phyloP scores from a whole-genome alignment of 768 basidiomycete species.

The Lactarius vividus region DNA sequence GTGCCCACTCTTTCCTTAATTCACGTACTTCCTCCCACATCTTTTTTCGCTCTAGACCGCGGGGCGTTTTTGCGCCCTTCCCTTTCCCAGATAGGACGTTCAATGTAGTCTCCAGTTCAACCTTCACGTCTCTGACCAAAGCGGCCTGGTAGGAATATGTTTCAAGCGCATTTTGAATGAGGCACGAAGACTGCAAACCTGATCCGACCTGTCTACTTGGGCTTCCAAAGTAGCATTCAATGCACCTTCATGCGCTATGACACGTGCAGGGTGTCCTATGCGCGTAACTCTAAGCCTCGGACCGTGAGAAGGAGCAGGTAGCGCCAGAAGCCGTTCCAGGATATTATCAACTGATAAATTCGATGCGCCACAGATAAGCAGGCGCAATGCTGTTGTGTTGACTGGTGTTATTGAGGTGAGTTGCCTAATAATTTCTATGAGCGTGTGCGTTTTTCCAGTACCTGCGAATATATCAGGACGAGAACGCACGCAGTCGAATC shows the following conservation, averaged over 20 bases:
- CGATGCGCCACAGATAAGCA: conserved; percentile 90
- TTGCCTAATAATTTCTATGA: conserved; percentile 92
- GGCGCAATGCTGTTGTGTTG: conserved; percentile 52
- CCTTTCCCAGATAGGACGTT: conserved; percentile 66
- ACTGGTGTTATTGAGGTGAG: conserved; percentile 49
- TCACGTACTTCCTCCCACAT: conserved; percentile 86
- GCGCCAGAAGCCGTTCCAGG: conserved; percentile 72
- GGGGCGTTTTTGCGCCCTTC: conserved; percentile 66
- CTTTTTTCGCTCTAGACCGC: conserved; percentile 73
- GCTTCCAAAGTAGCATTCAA: conserved; percentile 69
- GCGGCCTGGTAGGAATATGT: conserved; percentile 49
- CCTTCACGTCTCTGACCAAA: conserved; percentile 85
- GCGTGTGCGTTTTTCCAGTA: conserved; percentile 94
- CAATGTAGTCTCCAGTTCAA: conserved; percentile 73
- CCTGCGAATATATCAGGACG: conserved; percentile 39
- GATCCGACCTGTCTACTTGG: conserved; percentile 70
- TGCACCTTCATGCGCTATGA: conserved; percentile 69
- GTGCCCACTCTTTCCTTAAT: conserved; percentile 81
- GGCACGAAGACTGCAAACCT: conserved; percentile 38
- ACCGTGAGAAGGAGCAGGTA: conserved; percentile 51
- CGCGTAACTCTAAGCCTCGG: conserved; percentile 67
- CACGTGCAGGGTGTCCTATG: conserved; percentile 94
- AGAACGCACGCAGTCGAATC: not conserved
- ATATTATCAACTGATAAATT: conserved; percentile 97
- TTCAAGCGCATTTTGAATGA: not conserved